These are phyloP conservation scores for Cucurbita ficifolia DNA, from an alignment of 306 rosid species.

Conservation along the genomic window DNA sequence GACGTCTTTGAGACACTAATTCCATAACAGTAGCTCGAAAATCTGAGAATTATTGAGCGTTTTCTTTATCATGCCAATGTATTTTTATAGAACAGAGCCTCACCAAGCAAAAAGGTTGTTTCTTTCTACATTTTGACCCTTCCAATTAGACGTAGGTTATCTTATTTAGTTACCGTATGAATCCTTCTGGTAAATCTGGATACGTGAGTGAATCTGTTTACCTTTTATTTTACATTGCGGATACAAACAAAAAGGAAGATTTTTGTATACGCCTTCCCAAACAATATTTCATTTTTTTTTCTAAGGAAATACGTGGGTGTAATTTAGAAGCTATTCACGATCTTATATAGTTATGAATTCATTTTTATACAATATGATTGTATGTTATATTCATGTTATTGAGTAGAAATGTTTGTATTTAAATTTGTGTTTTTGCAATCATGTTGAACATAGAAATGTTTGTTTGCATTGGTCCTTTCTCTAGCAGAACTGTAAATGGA, in stretches of 20 bases:
- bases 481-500: background rate
- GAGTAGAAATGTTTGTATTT: background rate
- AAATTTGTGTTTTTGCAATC: background rate
- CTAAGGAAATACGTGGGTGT: too few relatives aligned
- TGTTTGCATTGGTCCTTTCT: background rate
- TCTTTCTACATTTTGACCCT: background rate
- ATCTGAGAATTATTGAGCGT: background rate
- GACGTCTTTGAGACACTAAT: conserved; percentile 7
- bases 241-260: background rate
- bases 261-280: background rate
- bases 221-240: background rate
- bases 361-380: background rate
- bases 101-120: background rate
- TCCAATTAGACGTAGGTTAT: background rate
- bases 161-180: background rate
- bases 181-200: background rate
- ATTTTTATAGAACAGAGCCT: background rate
- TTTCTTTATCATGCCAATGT: background rate
- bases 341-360: background rate
- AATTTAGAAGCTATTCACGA: background rate
- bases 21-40: background rate
- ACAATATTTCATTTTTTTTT: background rate
- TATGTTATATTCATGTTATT: background rate
- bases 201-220: background rate
- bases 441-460: background rate